Conservation (phyloP, 2,329 filamentous ascomycete species). For the Pseudophaeomoniella oleicola region DNA sequence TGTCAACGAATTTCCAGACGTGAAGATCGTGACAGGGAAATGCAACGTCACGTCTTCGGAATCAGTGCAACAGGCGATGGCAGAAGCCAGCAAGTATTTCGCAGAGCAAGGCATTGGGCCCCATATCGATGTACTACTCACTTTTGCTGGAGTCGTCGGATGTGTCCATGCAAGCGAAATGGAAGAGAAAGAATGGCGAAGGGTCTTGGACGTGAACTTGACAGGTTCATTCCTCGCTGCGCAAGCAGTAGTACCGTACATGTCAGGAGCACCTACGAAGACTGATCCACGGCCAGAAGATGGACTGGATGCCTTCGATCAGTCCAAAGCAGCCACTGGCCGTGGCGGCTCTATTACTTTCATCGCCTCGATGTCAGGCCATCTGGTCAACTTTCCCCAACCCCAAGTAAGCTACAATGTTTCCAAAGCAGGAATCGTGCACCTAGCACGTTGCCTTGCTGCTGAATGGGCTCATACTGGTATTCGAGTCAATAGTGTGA, state of each 20-base stretch:
- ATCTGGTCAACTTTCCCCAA: conserved; percentile 57
- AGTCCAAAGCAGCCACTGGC: conserved; percentile 36
- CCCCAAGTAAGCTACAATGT: conserved; percentile 57
- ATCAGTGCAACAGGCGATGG: conserved; percentile 29
- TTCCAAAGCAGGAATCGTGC: conserved; percentile 52
- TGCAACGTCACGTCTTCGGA: conserved; percentile 46
- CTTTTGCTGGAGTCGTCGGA: conserved; percentile 55
- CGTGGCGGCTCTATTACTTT: conserved; percentile 50
- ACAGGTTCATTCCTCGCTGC: conserved; percentile 57
- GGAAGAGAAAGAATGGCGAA: conserved; percentile 43
- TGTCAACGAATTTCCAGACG: conserved; percentile 37
- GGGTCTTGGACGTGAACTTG: conserved; percentile 55
- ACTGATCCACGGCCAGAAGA: background rate
- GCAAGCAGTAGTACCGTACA: conserved; percentile 41
- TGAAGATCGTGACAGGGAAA: conserved; percentile 33
- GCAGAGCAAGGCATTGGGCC: conserved; percentile 4
- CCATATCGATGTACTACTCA: conserved; percentile 33
- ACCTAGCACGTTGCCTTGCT: conserved; percentile 49
- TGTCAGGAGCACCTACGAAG: conserved; percentile 7
- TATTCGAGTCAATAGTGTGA: conserved; percentile 56
- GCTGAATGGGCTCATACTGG: conserved; percentile 60
- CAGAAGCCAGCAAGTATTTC: conserved; percentile 18
- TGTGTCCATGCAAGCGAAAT: conserved; percentile 48
- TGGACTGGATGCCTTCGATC: conserved; percentile 6
- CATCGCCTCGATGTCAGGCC: conserved; percentile 53